phyloP scores from a whole-genome alignment of 2,329 filamentous ascomycete genomes.

The Cercospora citrullina region DNA sequence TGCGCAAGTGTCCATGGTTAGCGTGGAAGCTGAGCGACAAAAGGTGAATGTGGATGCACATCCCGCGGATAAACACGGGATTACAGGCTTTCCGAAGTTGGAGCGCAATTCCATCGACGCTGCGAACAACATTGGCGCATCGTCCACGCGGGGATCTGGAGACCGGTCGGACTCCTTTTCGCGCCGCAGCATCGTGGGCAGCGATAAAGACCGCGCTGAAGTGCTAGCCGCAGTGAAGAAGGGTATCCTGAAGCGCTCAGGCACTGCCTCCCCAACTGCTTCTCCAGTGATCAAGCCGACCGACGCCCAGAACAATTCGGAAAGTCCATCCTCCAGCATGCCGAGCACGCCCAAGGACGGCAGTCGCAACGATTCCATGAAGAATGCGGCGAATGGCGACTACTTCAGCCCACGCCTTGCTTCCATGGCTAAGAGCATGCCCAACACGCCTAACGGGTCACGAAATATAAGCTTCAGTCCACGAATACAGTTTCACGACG shows the following conservation, averaged over 20 bases:
- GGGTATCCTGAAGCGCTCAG: slow-evolving; percentile 86
- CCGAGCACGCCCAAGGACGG: slow-evolving; percentile 88
- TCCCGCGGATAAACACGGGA: slow-evolving; percentile 68
- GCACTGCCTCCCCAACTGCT: slow-evolving; percentile 63
- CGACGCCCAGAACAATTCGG: slow-evolving; percentile 67
- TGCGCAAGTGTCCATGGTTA: slow-evolving; percentile 92
- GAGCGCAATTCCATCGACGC: slow-evolving; percentile 80
- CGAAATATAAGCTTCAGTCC: slow-evolving; percentile 77
- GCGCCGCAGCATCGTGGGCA: slow-evolving; percentile 86
- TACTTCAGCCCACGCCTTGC: slow-evolving; percentile 79
- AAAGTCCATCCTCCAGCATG: slow-evolving; percentile 80
- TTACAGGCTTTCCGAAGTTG: slow-evolving; percentile 78
- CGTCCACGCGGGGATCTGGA: slow-evolving; percentile 42
- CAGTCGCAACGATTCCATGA: slow-evolving; percentile 37
- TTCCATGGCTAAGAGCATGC: slow-evolving; percentile 76
- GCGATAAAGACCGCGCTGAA: slow-evolving; percentile 86
- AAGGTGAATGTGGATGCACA: slow-evolving; percentile 74
- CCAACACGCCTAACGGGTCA: slow-evolving; percentile 71
- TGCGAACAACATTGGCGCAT: slow-evolving; percentile 38
- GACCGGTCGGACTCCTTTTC: slow-evolving; percentile 61
- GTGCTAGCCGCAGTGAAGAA: slow-evolving; percentile 90
- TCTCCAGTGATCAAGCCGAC: slow-evolving; percentile 66
- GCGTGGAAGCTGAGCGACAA: slow-evolving; percentile 88
- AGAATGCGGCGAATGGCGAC: slow-evolving; percentile 75
- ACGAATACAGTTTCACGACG: slow-evolving; percentile 91